A percentile compares a stretch with the other conserved stretches of the same genome.
phyloP scores from a whole-genome alignment of 192 early-diverging fungal genomes.

The Entomortierella beljakovae region DNA sequence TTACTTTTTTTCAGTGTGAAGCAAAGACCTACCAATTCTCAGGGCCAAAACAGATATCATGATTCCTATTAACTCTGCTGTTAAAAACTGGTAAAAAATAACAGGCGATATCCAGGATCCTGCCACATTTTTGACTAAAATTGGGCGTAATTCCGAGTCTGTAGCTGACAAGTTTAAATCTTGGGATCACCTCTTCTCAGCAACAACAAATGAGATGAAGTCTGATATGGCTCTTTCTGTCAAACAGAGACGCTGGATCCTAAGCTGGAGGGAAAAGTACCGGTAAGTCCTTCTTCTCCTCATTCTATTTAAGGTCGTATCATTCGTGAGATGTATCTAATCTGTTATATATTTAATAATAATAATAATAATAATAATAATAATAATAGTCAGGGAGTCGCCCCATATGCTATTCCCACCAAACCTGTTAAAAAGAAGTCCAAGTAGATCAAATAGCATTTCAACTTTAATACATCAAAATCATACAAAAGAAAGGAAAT shows the following conservation, averaged over 20 bases:
- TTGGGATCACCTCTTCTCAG: constrained; percentile 75
- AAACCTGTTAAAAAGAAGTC: constrained; percentile 50
- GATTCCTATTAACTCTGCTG: too few species aligned
- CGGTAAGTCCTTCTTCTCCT: constrained; percentile 20
- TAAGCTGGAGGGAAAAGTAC: constrained; percentile 53
- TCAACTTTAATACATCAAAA: constrained; percentile 1
- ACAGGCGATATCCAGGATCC: constrained; percentile 51
- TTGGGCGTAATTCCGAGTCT: constrained; percentile 39
- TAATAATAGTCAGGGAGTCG: constrained; percentile 63
- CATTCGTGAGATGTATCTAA: neutral
- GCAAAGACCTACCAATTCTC: too few species aligned
- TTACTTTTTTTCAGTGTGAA: too few species aligned
- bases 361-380: too few species aligned
- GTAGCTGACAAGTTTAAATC: constrained; percentile 55
- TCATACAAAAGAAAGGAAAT: neutral
- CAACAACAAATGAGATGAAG: constrained; percentile 64
- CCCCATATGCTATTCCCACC: constrained; percentile 61
- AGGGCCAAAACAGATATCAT: too few species aligned
- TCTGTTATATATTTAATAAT: too few species aligned
- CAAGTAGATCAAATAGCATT: constrained; percentile 23
- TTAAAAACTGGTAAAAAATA: too few species aligned
- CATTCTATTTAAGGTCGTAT: neutral
- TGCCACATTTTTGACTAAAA: constrained; percentile 42
- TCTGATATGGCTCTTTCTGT: constrained; percentile 63
- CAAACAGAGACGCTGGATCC: constrained; percentile 70